Conservation (phyloP, 1,139 yeast species). For the Debaryomyces psychrophilus region DNA sequence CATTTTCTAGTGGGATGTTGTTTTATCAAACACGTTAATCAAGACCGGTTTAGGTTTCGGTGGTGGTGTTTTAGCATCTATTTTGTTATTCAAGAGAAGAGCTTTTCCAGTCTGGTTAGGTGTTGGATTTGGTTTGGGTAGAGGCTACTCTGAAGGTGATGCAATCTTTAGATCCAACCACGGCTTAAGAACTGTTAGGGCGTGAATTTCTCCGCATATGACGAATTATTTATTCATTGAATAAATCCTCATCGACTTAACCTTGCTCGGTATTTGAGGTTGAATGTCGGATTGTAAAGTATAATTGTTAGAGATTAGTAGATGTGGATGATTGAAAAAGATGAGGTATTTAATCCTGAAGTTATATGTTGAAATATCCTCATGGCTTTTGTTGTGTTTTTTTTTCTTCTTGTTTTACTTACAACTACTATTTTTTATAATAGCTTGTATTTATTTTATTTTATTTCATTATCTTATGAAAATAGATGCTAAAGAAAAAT, state of each 20-base stretch:
- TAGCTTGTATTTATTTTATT: slow-evolving; percentile 1
- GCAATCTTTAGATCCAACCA: slow-evolving; percentile 85
- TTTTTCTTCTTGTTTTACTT: slow-evolving; percentile 6
- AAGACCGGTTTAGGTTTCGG: slow-evolving; percentile 98
- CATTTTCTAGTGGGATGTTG: slow-evolving; percentile 84
- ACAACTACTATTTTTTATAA: not conserved
- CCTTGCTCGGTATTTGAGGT: not conserved
- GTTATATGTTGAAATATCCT: not conserved
- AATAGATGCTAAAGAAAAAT: slow-evolving; percentile 4
- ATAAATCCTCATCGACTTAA: not conserved
- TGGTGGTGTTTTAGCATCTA: slow-evolving; percentile 94
- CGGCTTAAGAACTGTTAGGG: slow-evolving; percentile 73
- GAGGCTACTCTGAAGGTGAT: slow-evolving; percentile 98
- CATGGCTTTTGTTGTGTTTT: slow-evolving; percentile 2
- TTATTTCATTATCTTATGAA: slow-evolving; percentile 6
- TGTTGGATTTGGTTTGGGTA: slow-evolving; percentile 93
- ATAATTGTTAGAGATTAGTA: slow-evolving; percentile 7
- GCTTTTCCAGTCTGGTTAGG: slow-evolving; percentile 98
- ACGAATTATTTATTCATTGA: slow-evolving; percentile 3
- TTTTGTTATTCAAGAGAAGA: slow-evolving; percentile 87
- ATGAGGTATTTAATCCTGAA: not conserved
- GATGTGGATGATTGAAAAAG: slow-evolving; percentile 4
- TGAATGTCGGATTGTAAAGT: slow-evolving; percentile 3
- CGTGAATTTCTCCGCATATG: slow-evolving; percentile 32
- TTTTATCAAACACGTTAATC: slow-evolving; percentile 88